Evolutionary conservation across 2,329 filamentous ascomycete genomes (phyloP).

Genomic region (Aspergillus unguis): DNA sequence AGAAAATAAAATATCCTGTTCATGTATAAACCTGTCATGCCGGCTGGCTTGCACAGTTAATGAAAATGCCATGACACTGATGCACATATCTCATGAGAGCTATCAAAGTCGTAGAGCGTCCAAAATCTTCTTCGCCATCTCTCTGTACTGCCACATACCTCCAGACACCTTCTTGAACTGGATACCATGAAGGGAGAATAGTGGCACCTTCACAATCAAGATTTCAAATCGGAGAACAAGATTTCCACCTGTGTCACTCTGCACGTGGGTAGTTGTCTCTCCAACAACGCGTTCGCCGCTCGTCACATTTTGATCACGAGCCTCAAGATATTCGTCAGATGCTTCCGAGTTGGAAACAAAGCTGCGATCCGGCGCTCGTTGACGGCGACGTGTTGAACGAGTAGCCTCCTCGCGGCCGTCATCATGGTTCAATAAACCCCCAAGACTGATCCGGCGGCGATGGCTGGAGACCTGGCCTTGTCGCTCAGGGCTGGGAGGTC

Average conservation of each 20-base stretch:
- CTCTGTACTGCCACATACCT: constrained; percentile 98
- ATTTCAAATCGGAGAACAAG: constrained; percentile 91
- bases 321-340: constrained; percentile 68
- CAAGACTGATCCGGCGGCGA: constrained; percentile 78
- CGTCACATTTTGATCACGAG: constrained; percentile 43
- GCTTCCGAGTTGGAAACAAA: constrained; percentile 81
- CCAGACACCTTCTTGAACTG: constrained; percentile 97
- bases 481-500: constrained; percentile 56
- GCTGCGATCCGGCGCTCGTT: constrained; percentile 60
- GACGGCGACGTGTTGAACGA: constrained; percentile 45
- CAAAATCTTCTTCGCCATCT: constrained; percentile 94
- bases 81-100: constrained; percentile 13
- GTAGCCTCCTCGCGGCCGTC: constrained; percentile 62
- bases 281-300: constrained; percentile 64
- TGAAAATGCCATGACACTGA: constrained; percentile 9
- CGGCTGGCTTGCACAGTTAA: constrained; percentile 15
- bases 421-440: constrained; percentile 64
- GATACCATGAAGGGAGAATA: constrained; percentile 88
- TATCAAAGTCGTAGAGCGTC: constrained; percentile 72
- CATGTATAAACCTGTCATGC: constrained; percentile 26
- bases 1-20: constrained; percentile 23
- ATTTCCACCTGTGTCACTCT: constrained; percentile 80
- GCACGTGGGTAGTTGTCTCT: constrained; percentile 88
- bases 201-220: constrained; percentile 92
- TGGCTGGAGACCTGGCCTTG: constrained; percentile 55